Base-by-base conservation (phyloP, 495 filamentous ascomycete genomes). In the Neurospora discreta region DNA sequence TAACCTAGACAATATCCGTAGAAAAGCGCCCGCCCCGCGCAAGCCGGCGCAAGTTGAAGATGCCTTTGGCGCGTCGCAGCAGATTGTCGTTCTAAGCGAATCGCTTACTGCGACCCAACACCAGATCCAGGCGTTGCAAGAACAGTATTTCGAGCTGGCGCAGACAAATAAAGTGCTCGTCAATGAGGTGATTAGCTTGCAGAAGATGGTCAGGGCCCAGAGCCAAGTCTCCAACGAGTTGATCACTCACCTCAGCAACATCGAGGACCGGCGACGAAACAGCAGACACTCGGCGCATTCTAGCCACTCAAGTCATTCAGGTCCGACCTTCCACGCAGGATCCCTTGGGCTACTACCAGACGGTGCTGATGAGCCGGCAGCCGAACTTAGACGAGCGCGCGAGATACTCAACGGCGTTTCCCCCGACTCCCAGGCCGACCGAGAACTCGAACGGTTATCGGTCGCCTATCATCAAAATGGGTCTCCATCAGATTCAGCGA, bases 1-100 rank as follows among this genome's bases (percentile, higher is more conserved):
- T 74, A 94, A 94, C 40, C 86, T 99, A 18, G 95, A 99, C 76
- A 98, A 97, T 78, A 99, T 99, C 77, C 89, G 93, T 78, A 88
- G 95, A 71, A 99, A 99, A 82, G 96, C 96, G 6, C 95, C 95
- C 3, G 94, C 94, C 2, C 92, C 95, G 16, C 87, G 95, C 73
- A 98, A 98, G 78, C 81, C 90, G 44, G 83, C 88, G 70, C 77
- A 81, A 71, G 76, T 77, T 39, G 93, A 95, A 7, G 95, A 98
- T 43, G 85, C 91, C 3, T 90, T 90, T 42, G 91, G 93, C 1
- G 81, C 84, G 68, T 81, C 80, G 39, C 93, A 95, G 79, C 95
- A 98, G 80, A 93, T 98, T 74, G 91, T 97, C 71, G 85, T 95
- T 38, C 85, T 99, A 69, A 94, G 94, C 84, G 90, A 90, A 74